Evolutionary conservation across 345 rosid species (phyloP), one percentile per base, ranked within the genome.

Genomic region (Anacardium occidentale): DNA sequence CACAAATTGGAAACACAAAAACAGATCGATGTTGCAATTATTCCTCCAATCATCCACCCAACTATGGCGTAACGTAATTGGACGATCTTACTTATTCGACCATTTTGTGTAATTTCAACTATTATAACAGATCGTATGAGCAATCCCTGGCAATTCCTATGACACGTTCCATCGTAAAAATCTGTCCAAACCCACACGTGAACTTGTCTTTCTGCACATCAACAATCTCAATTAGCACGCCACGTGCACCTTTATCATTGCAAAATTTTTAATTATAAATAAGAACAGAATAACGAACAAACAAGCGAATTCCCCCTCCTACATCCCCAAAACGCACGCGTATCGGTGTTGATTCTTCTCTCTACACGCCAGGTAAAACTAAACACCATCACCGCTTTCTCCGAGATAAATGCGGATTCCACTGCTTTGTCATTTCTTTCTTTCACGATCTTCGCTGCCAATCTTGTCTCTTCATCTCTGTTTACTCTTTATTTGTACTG

Each of bases 371-470:
- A 7, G 32, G 53, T 50, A 50, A 50, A 50, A 18, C n/a, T 18
- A 24, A 18, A 22, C 22, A 12, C n/a, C 25, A 20, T 21, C 53
- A 11, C 50, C 10, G n/a, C 25, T 29, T 29, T 67, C 13, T 26
- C 9, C 2, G 56, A 22, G 29, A 52, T 72, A 64, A 62, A 72
- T 64, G 69, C 68, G 10, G 82, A 73, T 76, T 68, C 74, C 55
- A 56, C 22, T 77, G 78, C 58, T 83, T 76, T 65, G 80, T 79
- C 80, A 78, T 78, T 75, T 84, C 75, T 65, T 65, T 64, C 79
- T 64, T 74, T 50, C 63, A 25, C 65, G 65, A 78, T 78, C 71
- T 61, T 59, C 79, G 68, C 80, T 83, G 83, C 77, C 75, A 73
- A 45, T 68, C 58, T 72, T 76, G 85, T 85, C 84, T 26, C 64